A percentile compares a stretch with the other conserved stretches of the same genome.
Evolutionary conservation across 2,329 filamentous ascomycete genomes (phyloP).

Genomic region (Colletotrichum eleusines): DNA sequence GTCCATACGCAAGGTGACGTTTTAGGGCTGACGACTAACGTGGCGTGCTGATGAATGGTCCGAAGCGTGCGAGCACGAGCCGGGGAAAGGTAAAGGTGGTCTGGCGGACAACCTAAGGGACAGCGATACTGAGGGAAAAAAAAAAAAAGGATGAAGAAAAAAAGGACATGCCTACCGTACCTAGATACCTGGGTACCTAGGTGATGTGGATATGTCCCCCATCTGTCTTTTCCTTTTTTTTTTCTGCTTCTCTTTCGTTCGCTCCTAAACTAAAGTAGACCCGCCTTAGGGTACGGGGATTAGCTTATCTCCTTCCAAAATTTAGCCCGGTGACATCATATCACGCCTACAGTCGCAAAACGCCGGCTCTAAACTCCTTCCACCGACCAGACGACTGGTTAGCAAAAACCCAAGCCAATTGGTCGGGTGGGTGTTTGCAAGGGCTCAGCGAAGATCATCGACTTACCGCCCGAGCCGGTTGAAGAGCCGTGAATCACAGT

Average conservation of each 20-base stretch:
- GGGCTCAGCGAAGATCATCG: conserved; percentile 3
- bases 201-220: too few relatives aligned
- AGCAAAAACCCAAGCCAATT: conserved; percentile 14
- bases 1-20: conserved; percentile 35
- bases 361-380: conserved; percentile 3
- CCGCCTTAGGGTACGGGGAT: background rate
- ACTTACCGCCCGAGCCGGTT: conserved; percentile 29
- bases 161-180: background rate
- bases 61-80: conserved; percentile 11
- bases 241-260: background rate
- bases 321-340: conserved; percentile 32
- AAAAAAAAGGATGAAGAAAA: too few relatives aligned
- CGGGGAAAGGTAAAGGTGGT: background rate
- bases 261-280: background rate
- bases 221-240: background rate
- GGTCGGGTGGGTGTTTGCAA: background rate
- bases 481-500: conserved; percentile 12
- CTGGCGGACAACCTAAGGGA: background rate
- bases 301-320: conserved; percentile 26
- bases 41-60: background rate
- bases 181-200: too few relatives aligned
- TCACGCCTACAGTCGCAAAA: conserved; percentile 12
- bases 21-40: conserved; percentile 40
- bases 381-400: conserved; percentile 9
- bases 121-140: too few relatives aligned